phyloP scores from a whole-genome alignment of 768 basidiomycete species.

The Calocybe indica region DNA sequence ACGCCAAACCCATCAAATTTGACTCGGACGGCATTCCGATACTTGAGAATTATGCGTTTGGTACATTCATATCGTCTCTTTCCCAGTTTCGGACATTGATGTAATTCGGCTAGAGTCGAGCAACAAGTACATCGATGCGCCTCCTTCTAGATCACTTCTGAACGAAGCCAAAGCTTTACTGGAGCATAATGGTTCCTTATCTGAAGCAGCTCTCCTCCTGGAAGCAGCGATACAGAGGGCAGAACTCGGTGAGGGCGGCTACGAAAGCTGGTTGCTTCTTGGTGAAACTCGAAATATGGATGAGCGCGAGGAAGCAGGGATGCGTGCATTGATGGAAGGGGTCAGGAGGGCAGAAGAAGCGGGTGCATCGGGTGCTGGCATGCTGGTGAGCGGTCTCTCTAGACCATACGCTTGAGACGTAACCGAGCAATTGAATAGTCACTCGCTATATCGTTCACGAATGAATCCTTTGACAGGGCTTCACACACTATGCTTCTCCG shows the following conservation, averaged over 20 bases:
- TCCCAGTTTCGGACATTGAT: constrained; percentile 1
- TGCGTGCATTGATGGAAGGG: constrained; percentile 74
- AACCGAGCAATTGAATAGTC: constrained; percentile 46
- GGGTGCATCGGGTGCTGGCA: constrained; percentile 62
- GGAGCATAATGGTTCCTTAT: constrained; percentile 76
- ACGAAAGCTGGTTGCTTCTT: constrained; percentile 88
- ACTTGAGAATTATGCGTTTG: constrained; percentile 70
- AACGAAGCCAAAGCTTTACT: constrained; percentile 72
- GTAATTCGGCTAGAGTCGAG: constrained; percentile 45
- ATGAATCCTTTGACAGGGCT: constrained; percentile 85
- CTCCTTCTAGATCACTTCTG: constrained; percentile 46
- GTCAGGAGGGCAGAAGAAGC: constrained; percentile 59
- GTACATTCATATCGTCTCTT: constrained; percentile 34
- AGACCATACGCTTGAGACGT: background rate
- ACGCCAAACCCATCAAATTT: constrained; percentile 35
- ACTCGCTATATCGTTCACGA: constrained; percentile 93
- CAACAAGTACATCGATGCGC: constrained; percentile 63
- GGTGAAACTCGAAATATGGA: constrained; percentile 91
- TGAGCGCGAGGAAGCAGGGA: constrained; percentile 77
- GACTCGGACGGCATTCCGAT: constrained; percentile 74
- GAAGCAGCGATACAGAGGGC: constrained; percentile 88
- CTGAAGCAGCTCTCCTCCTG: constrained; percentile 79
- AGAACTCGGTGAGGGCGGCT: constrained; percentile 74
- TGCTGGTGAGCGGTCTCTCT: constrained; percentile 49
- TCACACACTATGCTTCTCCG: constrained; percentile 82